Conservation (phyloP, 176 grass and related monocot species). For the Rhynchospora pubera region DNA sequence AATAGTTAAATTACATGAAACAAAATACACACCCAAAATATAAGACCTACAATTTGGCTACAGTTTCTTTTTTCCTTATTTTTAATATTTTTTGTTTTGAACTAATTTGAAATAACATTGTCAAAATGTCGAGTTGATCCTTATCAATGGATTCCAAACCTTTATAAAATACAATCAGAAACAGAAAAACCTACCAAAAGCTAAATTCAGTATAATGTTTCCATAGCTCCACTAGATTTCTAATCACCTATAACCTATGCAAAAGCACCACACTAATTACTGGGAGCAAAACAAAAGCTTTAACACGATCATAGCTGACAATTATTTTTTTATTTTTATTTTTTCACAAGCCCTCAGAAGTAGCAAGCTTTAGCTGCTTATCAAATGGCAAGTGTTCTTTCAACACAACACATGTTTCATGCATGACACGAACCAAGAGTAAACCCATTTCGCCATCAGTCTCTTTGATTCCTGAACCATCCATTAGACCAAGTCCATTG, state of each 20-base stretch:
- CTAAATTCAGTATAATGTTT: neutral
- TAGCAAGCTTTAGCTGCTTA: conserved; percentile 69
- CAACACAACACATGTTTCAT: conserved; percentile 51
- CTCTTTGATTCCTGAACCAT: conserved; percentile 29
- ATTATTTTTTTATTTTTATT: neutral
- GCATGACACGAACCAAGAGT: conserved; percentile 45
- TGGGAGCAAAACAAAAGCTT: neutral
- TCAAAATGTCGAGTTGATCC: too few species aligned
- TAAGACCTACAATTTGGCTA: too few species aligned
- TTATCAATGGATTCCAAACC: too few species aligned
- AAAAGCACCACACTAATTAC: neutral
- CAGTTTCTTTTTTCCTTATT: too few species aligned
- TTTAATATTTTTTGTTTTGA: too few species aligned
- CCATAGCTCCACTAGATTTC: neutral
- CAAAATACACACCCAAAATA: too few species aligned
- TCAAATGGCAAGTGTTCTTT: conserved; percentile 61
- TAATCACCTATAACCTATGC: neutral
- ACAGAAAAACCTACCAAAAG: neutral
- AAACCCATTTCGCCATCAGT: conserved; percentile 38
- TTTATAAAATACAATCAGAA: neutral
- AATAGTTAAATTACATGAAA: too few species aligned
- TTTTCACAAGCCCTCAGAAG: conserved; percentile 41
- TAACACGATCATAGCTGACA: neutral
- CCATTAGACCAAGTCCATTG: conserved; percentile 3
- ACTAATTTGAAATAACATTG: too few species aligned